A percentile compares a stretch with the other conserved stretches of the same genome.
Evolutionary conservation across 257 asterid species (phyloP).

Genomic region (Petunia secreta): DNA sequence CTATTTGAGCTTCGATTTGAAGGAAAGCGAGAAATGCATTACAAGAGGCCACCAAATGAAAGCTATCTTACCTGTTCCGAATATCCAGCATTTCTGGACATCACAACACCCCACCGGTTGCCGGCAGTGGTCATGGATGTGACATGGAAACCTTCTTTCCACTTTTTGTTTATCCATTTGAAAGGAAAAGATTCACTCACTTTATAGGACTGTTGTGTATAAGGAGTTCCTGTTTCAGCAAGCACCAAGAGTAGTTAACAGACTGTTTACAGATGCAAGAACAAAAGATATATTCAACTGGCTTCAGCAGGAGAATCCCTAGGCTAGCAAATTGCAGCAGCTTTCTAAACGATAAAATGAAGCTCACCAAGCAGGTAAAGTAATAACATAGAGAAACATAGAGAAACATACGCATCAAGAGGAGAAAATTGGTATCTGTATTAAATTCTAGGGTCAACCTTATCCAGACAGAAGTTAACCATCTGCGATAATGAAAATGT

Average conservation of each 20-base stretch:
- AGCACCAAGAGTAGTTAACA: not conserved
- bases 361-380: not conserved
- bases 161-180: too few species aligned
- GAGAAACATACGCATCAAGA: not conserved
- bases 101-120: conserved; percentile 96
- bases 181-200: too few species aligned
- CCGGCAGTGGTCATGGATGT: conserved; percentile 99
- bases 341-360: not conserved
- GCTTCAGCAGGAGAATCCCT: not conserved
- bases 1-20: not conserved
- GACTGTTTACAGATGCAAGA: not conserved
- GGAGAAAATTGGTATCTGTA: not conserved
- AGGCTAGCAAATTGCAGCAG: too few species aligned
- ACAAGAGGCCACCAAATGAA: not conserved
- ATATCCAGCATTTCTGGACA: conserved; percentile 89
- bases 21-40: not conserved
- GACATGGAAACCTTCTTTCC: conserved; percentile 30
- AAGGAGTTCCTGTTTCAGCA: conserved; percentile 70
- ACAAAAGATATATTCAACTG: not conserved
- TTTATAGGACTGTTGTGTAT: conserved; percentile 70
- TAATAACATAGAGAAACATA: not conserved
- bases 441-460: not conserved
- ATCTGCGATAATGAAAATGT: not conserved
- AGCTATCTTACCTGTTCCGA: conserved; percentile 73
- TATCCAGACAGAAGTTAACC: not conserved